phyloP scores from a whole-genome alignment of 2,329 filamentous ascomycete species.

The Talaromyces sp. region DNA sequence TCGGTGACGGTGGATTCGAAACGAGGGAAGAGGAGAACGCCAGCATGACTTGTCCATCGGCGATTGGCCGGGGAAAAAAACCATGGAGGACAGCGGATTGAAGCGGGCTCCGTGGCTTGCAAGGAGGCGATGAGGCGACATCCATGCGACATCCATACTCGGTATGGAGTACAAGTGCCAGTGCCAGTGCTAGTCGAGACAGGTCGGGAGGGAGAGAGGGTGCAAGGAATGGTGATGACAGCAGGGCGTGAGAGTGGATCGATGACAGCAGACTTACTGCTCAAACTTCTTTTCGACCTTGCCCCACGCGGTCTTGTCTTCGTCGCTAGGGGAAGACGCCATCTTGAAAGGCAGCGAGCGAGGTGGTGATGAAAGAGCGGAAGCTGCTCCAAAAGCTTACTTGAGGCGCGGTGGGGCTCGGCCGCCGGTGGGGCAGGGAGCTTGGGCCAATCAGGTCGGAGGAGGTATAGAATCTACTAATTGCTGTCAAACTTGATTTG shows the following conservation, averaged over 20 bases:
- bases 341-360: conserved; percentile 12
- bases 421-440: not conserved
- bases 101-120: not conserved
- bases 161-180: not conserved
- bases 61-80: not conserved
- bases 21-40: not conserved
- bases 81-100: not conserved
- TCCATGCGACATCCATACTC: not conserved
- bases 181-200: not conserved
- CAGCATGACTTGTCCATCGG: not conserved
- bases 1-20: not conserved
- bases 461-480: not conserved
- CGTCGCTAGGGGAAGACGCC: conserved; percentile 18
- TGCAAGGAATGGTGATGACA: not conserved
- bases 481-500: not conserved
- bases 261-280: conserved; percentile 43
- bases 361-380: not conserved
- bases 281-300: conserved; percentile 60
- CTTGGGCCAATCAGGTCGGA: not conserved
- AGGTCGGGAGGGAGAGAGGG: not conserved
- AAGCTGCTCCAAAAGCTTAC: not conserved
- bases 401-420: not conserved
- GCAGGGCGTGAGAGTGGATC: not conserved
- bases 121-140: not conserved
- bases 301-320: conserved; percentile 43